These are phyloP conservation scores for Penicillium sclerotigenum DNA, from an alignment of 2,329 filamentous ascomycete genomes.

Conservation along the genomic window DNA sequence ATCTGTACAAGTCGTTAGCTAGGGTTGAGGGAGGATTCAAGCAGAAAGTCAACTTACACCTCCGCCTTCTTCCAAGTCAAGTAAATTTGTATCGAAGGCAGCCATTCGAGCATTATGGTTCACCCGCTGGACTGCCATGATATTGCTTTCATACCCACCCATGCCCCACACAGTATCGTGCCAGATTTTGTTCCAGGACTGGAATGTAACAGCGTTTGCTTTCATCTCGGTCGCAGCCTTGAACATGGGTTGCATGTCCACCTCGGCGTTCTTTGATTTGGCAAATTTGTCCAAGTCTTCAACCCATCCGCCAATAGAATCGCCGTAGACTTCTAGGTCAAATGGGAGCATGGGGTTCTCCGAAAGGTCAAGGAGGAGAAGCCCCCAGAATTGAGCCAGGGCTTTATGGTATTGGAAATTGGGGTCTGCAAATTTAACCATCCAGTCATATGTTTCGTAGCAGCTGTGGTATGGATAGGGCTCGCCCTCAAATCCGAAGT, in stretches of 20 bases:
- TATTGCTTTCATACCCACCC: slow-evolving; percentile 72
- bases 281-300: slow-evolving; percentile 65
- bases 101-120: slow-evolving; percentile 77
- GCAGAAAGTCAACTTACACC: slow-evolving; percentile 61
- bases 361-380: slow-evolving; percentile 80
- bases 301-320: slow-evolving; percentile 62
- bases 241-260: slow-evolving; percentile 59
- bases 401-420: slow-evolving; percentile 76
- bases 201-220: slow-evolving; percentile 61
- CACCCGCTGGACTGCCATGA: slow-evolving; percentile 64
- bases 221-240: slow-evolving; percentile 63
- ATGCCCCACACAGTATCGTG: slow-evolving; percentile 66
- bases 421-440: slow-evolving; percentile 75
- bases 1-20: slow-evolving; percentile 51
- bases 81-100: slow-evolving; percentile 74
- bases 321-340: slow-evolving; percentile 71
- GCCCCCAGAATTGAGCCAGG: slow-evolving; percentile 73
- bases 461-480: slow-evolving; percentile 73
- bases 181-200: slow-evolving; percentile 75
- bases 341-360: slow-evolving; percentile 80
- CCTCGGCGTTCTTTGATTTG: slow-evolving; percentile 50
- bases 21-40: neutral
- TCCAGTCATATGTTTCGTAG: slow-evolving; percentile 88
- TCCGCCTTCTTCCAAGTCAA: slow-evolving; percentile 69
- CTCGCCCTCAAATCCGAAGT: slow-evolving; percentile 72